Evolutionary conservation across 1,284 basidiomycete genomes (phyloP), one percentile per base, ranked within the genome.

Genomic region (Rhodotorula sp.): DNA sequence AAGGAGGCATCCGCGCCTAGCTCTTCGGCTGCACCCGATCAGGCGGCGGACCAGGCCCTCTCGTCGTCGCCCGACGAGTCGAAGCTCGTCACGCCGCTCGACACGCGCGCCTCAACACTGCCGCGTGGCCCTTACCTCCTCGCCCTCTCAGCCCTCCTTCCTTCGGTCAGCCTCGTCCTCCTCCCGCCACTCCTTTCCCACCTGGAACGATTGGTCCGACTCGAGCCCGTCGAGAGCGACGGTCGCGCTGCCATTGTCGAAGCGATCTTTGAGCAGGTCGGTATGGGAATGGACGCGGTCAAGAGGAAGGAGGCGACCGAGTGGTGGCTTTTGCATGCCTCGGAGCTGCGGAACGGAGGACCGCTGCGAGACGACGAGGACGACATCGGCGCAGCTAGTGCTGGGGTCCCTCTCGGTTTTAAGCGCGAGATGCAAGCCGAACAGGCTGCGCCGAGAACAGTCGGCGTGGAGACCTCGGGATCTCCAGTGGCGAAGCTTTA

Each of bases 281-380:
- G 75, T 10, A 59, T 61, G n/a, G 75, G 77, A 0, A 70, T 78
- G 75, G 77, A 77, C 52, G 71, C 73, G 62, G 74, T 68, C 47
- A 78, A 78, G 65, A 56, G 77, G n/a, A 67, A 65, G n/a, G 74
- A 66, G 28, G 77, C 68, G 38, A 71, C 73, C 4, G 60, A 67
- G 63, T 78, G 70, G 68, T 78, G 75, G 76, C 34, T 78, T 62
- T 60, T 70, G 52, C 57, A 66, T 23, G 66, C 73, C 15, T 45
- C 60, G 26, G 71, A 67, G 6, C 45, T 76, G 5, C 43, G 47
- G n/a, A 19, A 8, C 6, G 64, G 63, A 7, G 70, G 43, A 5
- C 34, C 60, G n/a, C 3, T 60, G 12, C 14, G 7, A 5, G 49
- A 23, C 5, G 56, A 52, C 10, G 34, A 26, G 45, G 43, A 56